These are phyloP conservation scores for Mortierella sp. DNA, from an alignment of 371 early-diverging fungal species.

Conservation along the genomic window DNA sequence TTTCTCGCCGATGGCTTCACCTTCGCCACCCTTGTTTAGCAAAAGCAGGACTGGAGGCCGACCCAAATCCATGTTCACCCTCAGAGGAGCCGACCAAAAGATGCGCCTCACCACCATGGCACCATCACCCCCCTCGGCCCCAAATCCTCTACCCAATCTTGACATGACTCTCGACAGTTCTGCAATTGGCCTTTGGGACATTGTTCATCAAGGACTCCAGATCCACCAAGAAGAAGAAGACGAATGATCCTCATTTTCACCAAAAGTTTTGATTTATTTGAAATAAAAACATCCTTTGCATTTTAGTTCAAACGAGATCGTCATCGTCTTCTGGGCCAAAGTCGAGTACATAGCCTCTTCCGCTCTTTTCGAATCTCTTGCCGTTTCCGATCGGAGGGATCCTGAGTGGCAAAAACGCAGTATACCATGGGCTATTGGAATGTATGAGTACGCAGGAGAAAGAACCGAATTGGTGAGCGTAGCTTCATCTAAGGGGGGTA, in stretches of 20 bases:
- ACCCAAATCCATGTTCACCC: neutral
- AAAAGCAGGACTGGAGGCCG: neutral
- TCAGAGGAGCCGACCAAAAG: constrained; percentile 1
- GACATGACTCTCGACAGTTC: neutral
- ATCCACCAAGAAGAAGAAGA: constrained; percentile 1
- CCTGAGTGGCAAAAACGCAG: constrained; percentile 61
- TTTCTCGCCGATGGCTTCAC: neutral
- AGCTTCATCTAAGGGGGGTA: neutral
- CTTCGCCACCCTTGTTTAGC: neutral
- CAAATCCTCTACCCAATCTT: neutral
- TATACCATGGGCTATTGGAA: constrained; percentile 64
- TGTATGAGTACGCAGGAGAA: neutral
- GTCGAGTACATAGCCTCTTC: constrained; percentile 19
- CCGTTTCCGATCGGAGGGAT: constrained; percentile 60
- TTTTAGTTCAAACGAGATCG: constrained; percentile 1
- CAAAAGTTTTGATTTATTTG: neutral
- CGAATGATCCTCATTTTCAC: neutral
- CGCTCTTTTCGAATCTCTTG: constrained; percentile 23
- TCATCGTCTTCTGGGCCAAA: constrained; percentile 3
- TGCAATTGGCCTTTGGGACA: neutral
- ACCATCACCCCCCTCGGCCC: neutral
- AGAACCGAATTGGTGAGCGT: neutral
- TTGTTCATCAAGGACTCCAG: neutral
- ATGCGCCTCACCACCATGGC: neutral
- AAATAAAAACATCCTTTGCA: neutral